Evolutionary conservation across 2,329 filamentous ascomycete species (phyloP).

Genomic region (Fonsecaea multimorphosa): DNA sequence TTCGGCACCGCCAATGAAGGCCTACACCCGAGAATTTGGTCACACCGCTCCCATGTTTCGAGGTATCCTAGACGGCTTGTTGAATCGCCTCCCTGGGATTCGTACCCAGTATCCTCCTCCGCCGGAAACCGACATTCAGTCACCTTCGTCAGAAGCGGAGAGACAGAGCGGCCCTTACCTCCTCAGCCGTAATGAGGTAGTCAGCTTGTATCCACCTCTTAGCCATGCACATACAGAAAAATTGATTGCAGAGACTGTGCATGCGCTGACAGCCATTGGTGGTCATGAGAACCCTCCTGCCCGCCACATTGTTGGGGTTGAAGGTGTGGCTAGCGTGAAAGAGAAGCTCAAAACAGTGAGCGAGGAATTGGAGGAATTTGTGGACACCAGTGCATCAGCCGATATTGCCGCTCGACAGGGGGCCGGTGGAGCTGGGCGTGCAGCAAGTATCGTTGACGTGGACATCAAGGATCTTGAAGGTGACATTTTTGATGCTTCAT

Average conservation of each 20-base stretch:
- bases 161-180: slow-evolving; percentile 38
- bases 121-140: slow-evolving; percentile 35
- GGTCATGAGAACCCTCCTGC: slow-evolving; percentile 96
- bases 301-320: slow-evolving; percentile 89
- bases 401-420: slow-evolving; percentile 54
- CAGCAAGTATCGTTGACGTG: slow-evolving; percentile 26
- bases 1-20: slow-evolving; percentile 77
- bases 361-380: slow-evolving; percentile 94
- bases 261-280: slow-evolving; percentile 88
- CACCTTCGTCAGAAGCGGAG: slow-evolving; percentile 37
- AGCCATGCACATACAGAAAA: slow-evolving; percentile 71
- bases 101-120: slow-evolving; percentile 46
- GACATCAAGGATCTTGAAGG: slow-evolving; percentile 31
- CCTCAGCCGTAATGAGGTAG: slow-evolving; percentile 50
- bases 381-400: slow-evolving; percentile 84
- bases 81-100: slow-evolving; percentile 76
- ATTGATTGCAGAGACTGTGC: slow-evolving; percentile 85
- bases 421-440: slow-evolving; percentile 10
- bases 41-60: slow-evolving; percentile 81
- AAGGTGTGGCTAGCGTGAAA: slow-evolving; percentile 85
- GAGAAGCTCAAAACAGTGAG: slow-evolving; percentile 97
- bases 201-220: slow-evolving; percentile 76
- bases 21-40: slow-evolving; percentile 67
- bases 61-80: slow-evolving; percentile 78
- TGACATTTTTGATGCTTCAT: slow-evolving; percentile 29